Evolutionary conservation across 495 filamentous ascomycete species (phyloP).

Genomic region (Oleoguttula mirabilis): DNA sequence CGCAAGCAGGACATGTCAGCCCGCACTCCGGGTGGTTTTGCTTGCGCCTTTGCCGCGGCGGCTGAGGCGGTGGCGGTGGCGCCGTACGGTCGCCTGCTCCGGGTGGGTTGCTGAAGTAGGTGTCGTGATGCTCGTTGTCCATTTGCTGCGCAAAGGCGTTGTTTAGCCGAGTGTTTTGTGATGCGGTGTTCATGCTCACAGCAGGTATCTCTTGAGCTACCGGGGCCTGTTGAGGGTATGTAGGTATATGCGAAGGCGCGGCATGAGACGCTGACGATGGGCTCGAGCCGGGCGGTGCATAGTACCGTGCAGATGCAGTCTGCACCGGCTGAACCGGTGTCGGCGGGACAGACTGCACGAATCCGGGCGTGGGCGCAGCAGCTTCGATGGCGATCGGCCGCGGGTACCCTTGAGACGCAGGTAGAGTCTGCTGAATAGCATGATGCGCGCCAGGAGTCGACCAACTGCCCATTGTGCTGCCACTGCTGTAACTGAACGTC

Average conservation of each 20-base stretch:
- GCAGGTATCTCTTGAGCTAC: neutral
- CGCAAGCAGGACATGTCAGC: too few relatives aligned
- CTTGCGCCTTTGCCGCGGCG: too few relatives aligned
- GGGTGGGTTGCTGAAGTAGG: slow-evolving; percentile 9
- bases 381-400: too few relatives aligned
- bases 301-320: neutral
- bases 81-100: neutral
- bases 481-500: slow-evolving; percentile 2
- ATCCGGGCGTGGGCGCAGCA: neutral
- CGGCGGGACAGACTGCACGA: neutral
- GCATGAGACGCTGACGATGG: neutral
- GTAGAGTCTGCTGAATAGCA: neutral
- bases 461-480: slow-evolving; percentile 1
- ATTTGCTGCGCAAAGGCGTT: slow-evolving; percentile 4
- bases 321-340: neutral
- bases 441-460: neutral
- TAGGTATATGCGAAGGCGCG: neutral
- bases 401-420: too few relatives aligned
- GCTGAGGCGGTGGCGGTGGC: too few relatives aligned
- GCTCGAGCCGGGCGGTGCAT: neutral
- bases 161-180: slow-evolving; percentile 2
- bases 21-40: too few relatives aligned
- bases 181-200: neutral
- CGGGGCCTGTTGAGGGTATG: neutral
- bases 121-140: slow-evolving; percentile 1